Evolutionary conservation across 2,329 filamentous ascomycete genomes (phyloP).

Genomic region (Microcyclospora tardicrescens): DNA sequence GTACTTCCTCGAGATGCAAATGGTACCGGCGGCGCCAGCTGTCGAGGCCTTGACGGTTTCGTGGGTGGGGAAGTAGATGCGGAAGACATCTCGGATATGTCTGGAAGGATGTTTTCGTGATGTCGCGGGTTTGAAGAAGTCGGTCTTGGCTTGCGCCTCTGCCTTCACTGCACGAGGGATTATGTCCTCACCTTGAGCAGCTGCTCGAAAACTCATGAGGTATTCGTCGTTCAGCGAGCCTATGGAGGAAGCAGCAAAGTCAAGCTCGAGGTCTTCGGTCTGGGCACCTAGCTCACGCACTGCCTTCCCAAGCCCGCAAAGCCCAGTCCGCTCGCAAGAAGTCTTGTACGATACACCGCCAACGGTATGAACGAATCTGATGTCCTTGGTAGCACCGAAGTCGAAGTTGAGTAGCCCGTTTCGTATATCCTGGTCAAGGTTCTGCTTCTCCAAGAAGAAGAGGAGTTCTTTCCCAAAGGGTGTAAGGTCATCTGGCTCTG

Average conservation of each 20-base stretch:
- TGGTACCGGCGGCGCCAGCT: constrained; percentile 55
- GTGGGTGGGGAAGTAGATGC: constrained; percentile 69
- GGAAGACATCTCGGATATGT: constrained; percentile 41
- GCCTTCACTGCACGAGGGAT: constrained; percentile 9
- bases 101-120: constrained; percentile 10
- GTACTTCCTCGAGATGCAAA: constrained; percentile 63
- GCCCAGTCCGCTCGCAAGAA: constrained; percentile 46
- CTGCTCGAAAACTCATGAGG: constrained; percentile 46
- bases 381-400: constrained; percentile 56
- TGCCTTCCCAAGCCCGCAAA: constrained; percentile 58
- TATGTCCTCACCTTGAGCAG: constrained; percentile 37
- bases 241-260: constrained; percentile 70
- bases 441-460: constrained; percentile 56
- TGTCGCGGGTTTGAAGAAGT: constrained; percentile 12
- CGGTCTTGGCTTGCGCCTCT: constrained; percentile 10
- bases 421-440: constrained; percentile 51
- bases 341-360: constrained; percentile 24
- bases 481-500: constrained; percentile 27
- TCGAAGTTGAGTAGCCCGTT: constrained; percentile 65
- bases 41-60: constrained; percentile 39
- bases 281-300: constrained; percentile 51
- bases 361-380: constrained; percentile 77
- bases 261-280: constrained; percentile 25
- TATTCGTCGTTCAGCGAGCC: constrained; percentile 61
- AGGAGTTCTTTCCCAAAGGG: constrained; percentile 57